Percentiles rank a stretch among this genome's conserved stretches.
Conservation (phyloP, 1,139 yeast genomes). For the Nakaseomyces sp. region DNA sequence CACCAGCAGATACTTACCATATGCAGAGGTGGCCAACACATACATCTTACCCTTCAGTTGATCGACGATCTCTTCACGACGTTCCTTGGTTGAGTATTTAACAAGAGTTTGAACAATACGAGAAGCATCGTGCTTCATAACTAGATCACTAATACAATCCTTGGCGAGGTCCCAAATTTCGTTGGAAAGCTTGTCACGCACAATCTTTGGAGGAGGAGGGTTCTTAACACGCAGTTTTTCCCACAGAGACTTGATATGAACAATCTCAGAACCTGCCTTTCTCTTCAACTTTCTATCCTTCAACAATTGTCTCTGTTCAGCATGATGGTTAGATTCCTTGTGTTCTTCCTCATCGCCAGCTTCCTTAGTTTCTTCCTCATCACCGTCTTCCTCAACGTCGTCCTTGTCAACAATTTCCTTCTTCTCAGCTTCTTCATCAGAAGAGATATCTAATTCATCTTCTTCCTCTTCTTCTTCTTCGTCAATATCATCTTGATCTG, state of each 20-base stretch:
- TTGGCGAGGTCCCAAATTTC: conserved; percentile 80
- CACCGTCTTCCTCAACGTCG: conserved; percentile 22
- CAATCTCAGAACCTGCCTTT: conserved; percentile 78
- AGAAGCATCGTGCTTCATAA: conserved; percentile 92
- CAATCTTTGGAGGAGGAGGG: conserved; percentile 70
- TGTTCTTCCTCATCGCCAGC: conserved; percentile 20
- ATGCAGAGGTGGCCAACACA: conserved; percentile 80
- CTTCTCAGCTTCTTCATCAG: conserved; percentile 29
- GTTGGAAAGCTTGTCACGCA: conserved; percentile 69
- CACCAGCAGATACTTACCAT: conserved; percentile 85
- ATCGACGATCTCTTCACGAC: conserved; percentile 62
- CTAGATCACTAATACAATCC: conserved; percentile 73
- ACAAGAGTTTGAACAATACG: conserved; percentile 91
- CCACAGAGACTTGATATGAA: conserved; percentile 82
- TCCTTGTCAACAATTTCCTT: conserved; percentile 19
- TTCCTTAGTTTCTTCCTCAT: conserved; percentile 21
- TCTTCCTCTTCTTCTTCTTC: conserved; percentile 31
- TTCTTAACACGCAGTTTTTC: conserved; percentile 81
- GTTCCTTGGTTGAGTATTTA: conserved; percentile 72
- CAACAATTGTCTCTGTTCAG: conserved; percentile 70
- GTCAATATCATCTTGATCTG: conserved; percentile 24
- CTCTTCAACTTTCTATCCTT: conserved; percentile 81
- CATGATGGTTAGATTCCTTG: conserved; percentile 41
- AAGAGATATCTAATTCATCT: conserved; percentile 27
- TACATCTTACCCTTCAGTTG: conserved; percentile 72